Percentiles rank a stretch among this genome's conserved stretches.
phyloP scores from a whole-genome alignment of 148 eudicot genomes.

The Cornus florida region DNA sequence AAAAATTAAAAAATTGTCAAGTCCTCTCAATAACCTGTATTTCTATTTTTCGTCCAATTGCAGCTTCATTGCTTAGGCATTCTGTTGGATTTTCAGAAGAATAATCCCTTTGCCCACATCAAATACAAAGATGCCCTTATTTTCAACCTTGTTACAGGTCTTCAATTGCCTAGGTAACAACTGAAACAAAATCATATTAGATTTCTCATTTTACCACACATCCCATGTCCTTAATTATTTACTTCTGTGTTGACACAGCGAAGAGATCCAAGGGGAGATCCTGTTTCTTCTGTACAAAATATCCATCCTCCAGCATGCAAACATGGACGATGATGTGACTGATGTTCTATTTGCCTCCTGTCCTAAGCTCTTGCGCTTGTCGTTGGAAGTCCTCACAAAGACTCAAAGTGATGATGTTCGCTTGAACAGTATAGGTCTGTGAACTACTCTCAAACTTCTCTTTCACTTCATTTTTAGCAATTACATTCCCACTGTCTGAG shows the following conservation, averaged over 20 bases:
- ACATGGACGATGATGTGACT: slow-evolving; percentile 41
- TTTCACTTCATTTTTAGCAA: not conserved
- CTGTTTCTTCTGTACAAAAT: slow-evolving; percentile 75
- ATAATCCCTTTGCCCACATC: slow-evolving; percentile 44
- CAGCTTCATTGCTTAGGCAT: slow-evolving; percentile 95
- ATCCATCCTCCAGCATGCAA: slow-evolving; percentile 54
- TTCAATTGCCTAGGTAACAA: slow-evolving; percentile 82
- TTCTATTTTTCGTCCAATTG: slow-evolving; percentile 15
- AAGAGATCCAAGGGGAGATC: slow-evolving; percentile 90
- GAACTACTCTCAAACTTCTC: not conserved
- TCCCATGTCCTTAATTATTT: slow-evolving; percentile 4
- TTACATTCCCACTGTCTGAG: not conserved
- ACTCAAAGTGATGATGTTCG: slow-evolving; percentile 93
- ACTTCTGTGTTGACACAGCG: slow-evolving; percentile 45
- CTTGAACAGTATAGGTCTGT: slow-evolving; percentile 81
- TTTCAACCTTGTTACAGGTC: slow-evolving; percentile 76
- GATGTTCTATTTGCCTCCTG: slow-evolving; percentile 51
- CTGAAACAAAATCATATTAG: slow-evolving; percentile 1
- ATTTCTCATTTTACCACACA: slow-evolving; percentile 5
- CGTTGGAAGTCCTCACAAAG: slow-evolving; percentile 79
- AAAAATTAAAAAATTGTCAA: not conserved
- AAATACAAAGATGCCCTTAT: slow-evolving; percentile 62
- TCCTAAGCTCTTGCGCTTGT: slow-evolving; percentile 63
- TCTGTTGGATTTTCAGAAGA: slow-evolving; percentile 63
- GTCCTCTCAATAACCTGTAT: not conserved